Evolutionary conservation across 1,139 yeast species (phyloP).

Genomic region (Yamadazyma taylorii): DNA sequence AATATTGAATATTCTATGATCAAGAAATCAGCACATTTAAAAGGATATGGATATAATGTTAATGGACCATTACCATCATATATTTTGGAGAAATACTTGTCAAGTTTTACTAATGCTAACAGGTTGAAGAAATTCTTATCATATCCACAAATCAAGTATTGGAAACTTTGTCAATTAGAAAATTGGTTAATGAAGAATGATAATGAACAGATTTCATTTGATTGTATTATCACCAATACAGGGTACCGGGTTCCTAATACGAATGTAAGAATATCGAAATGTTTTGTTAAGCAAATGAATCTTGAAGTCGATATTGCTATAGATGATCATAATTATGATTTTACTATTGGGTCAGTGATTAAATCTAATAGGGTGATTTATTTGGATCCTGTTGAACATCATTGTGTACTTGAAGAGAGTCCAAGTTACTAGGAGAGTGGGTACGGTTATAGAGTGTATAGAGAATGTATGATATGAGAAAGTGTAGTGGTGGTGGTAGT

Average conservation of each 20-base stretch:
- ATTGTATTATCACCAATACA: conserved; percentile 28
- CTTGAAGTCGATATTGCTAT: conserved; percentile 43
- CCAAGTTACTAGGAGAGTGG: no score
- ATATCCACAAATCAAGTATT: conserved; percentile 19
- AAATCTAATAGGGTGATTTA: conserved; percentile 39
- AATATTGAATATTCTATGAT: background rate
- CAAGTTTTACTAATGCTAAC: conserved; percentile 18
- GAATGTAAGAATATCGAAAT: conserved; percentile 22
- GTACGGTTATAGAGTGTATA: no score
- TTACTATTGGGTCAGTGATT: conserved; percentile 44
- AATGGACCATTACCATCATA: conserved; percentile 28
- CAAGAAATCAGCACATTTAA: conserved; percentile 26
- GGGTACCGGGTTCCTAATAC: conserved; percentile 18
- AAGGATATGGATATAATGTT: conserved; percentile 35
- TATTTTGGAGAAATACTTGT: conserved; percentile 19
- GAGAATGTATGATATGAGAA: no score
- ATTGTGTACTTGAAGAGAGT: no score
- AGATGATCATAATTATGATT: conserved; percentile 14
- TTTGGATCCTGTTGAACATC: conserved; percentile 29
- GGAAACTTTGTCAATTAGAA: conserved; percentile 29
- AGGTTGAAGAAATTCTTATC: conserved; percentile 18
- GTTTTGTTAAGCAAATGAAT: conserved; percentile 47
- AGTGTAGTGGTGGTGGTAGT: no score
- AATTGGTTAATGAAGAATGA: conserved; percentile 13
- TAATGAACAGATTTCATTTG: conserved; percentile 14